Evolutionary conservation across 495 filamentous ascomycete species (phyloP).

Genomic region (Cairneyella variabilis): DNA sequence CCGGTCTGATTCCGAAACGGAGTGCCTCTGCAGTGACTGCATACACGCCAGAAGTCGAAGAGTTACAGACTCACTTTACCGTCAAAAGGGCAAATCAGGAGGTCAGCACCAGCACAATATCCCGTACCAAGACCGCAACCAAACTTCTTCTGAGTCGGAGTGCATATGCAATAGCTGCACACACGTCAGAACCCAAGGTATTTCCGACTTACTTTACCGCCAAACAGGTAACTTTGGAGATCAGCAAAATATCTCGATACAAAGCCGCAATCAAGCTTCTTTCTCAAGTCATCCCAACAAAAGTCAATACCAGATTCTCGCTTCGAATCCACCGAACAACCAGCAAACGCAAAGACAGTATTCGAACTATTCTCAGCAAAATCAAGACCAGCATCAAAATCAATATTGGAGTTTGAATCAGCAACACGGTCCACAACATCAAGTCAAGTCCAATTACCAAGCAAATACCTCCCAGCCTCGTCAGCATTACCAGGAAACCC

Average conservation of each 20-base stretch:
- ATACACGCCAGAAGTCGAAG: no score
- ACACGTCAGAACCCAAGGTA: no score
- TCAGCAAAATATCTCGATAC: neutral
- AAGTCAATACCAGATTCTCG: no score
- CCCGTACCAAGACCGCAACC: neutral
- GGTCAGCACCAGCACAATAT: no score
- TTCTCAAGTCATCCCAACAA: no score
- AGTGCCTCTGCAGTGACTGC: no score
- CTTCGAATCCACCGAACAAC: neutral
- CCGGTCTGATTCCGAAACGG: no score
- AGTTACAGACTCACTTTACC: no score
- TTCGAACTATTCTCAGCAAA: neutral
- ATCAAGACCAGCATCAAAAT: conserved; percentile 12
- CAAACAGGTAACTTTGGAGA: neutral
- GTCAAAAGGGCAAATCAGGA: no score
- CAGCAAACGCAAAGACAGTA: neutral
- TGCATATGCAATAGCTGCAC: no score
- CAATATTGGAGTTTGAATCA: conserved; percentile 3
- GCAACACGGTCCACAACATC: neutral
- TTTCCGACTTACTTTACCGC: neutral
- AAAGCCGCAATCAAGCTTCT: no score
- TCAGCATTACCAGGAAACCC: neutral
- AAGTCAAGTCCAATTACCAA: neutral
- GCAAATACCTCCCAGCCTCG: neutral
- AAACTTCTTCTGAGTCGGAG: neutral